These are phyloP conservation scores for Clonostachys chloroleuca DNA, from an alignment of 2,329 filamentous ascomycete species.

Conservation along the genomic window DNA sequence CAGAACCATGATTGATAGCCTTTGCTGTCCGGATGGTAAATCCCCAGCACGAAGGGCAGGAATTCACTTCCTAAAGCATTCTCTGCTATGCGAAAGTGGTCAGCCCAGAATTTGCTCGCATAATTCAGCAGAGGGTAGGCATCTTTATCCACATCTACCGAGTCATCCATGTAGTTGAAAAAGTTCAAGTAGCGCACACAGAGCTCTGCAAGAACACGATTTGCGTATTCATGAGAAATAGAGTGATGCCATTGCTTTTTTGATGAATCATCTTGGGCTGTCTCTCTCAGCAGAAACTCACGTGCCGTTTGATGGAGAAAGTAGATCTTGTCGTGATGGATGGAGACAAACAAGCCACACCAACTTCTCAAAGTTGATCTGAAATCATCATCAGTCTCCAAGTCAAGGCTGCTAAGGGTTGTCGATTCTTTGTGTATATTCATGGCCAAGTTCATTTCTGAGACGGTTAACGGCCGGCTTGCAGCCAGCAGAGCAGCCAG, in stretches of 20 bases:
- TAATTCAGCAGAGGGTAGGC: slow-evolving; percentile 10
- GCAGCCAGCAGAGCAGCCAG: slow-evolving; percentile 18
- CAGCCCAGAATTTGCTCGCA: slow-evolving; percentile 10
- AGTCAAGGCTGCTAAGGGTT: slow-evolving; percentile 9
- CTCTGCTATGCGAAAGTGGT: slow-evolving; percentile 10
- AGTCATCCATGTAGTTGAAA: slow-evolving; percentile 2
- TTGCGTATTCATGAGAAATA: slow-evolving; percentile 9
- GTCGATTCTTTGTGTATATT: slow-evolving; percentile 7
- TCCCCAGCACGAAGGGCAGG: slow-evolving; percentile 2
- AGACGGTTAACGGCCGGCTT: slow-evolving; percentile 13
- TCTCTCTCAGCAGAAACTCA: slow-evolving; percentile 18
- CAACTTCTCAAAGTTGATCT: slow-evolving; percentile 8
- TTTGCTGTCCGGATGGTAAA: slow-evolving; percentile 4
- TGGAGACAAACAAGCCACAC: slow-evolving; percentile 20
- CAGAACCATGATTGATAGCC: background rate
- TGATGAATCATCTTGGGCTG: slow-evolving; percentile 1
- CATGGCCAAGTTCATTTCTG: slow-evolving; percentile 19
- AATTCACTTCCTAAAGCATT: slow-evolving; percentile 3
- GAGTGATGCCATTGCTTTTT: slow-evolving; percentile 9
- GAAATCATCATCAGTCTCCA: slow-evolving; percentile 7
- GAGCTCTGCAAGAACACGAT: slow-evolving; percentile 11
- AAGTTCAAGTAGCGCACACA: slow-evolving; percentile 12
- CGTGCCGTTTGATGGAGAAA: slow-evolving; percentile 23
- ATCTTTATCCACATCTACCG: background rate
- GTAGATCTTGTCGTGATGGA: slow-evolving; percentile 17